Evolutionary conservation across 2,329 filamentous ascomycete species (phyloP).

Genomic region (Neopestalotiopsis rosae): DNA sequence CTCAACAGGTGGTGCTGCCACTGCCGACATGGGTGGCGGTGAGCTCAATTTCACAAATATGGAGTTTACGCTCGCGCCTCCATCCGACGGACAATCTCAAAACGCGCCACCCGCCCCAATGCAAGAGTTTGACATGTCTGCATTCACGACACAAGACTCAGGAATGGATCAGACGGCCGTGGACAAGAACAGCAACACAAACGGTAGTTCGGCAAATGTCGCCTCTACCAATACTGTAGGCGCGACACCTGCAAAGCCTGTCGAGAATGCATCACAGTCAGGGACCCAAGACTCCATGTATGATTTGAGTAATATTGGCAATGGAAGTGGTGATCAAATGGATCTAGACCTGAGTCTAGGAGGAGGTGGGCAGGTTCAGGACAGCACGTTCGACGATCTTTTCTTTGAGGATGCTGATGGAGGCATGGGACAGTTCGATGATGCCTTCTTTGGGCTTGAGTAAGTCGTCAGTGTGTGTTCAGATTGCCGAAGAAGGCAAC

Average conservation of each 20-base stretch:
- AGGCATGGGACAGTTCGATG: constrained; percentile 53
- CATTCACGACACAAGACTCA: constrained; percentile 38
- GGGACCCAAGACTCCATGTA: constrained; percentile 53
- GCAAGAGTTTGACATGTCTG: constrained; percentile 51
- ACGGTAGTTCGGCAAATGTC: background rate
- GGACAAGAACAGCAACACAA: constrained; percentile 20
- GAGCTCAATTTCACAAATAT: constrained; percentile 61
- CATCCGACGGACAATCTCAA: constrained; percentile 35
- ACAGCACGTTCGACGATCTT: constrained; percentile 56
- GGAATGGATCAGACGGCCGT: constrained; percentile 29
- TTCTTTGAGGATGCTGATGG: constrained; percentile 49
- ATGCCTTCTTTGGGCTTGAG: constrained; percentile 49
- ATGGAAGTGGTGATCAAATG: constrained; percentile 40
- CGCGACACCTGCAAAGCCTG: constrained; percentile 22
- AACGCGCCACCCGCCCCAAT: constrained; percentile 39
- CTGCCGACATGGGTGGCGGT: constrained; percentile 31
- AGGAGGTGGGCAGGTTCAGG: constrained; percentile 38
- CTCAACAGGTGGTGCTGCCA: constrained; percentile 22
- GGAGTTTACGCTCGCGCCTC: constrained; percentile 58
- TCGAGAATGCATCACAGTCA: constrained; percentile 17
- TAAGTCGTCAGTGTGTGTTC: too few species aligned
- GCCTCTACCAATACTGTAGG: constrained; percentile 17
- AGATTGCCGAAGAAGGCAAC: too few species aligned
- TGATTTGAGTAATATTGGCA: constrained; percentile 44
- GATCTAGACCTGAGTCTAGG: constrained; percentile 47